phyloP scores from a whole-genome alignment of 768 basidiomycete species.

The Phaffia tasmanica region DNA sequence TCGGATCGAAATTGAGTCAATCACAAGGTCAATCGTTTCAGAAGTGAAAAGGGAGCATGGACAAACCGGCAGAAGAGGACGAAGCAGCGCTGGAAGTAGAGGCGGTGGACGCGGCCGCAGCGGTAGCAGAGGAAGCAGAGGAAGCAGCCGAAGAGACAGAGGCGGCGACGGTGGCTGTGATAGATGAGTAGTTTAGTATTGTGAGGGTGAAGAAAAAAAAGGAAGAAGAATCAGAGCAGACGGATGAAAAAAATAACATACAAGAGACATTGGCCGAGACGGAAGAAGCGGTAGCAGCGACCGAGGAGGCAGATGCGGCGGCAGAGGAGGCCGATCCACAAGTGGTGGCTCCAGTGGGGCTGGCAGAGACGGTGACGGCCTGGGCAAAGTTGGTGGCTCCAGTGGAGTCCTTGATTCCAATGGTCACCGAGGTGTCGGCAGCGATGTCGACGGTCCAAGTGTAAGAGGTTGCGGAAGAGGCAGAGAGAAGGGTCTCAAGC shows the following conservation, averaged over 20 bases:
- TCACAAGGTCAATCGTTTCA: background rate
- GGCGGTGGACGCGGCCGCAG: background rate
- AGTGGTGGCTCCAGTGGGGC: background rate
- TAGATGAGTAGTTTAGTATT: conserved; percentile 11
- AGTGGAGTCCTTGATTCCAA: conserved; percentile 1
- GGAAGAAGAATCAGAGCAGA: background rate
- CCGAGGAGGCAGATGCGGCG: background rate
- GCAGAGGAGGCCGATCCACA: background rate
- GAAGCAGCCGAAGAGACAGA: background rate
- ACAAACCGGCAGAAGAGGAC: background rate
- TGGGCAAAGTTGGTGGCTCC: conserved; percentile 15
- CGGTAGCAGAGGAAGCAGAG: background rate
- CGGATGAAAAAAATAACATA: background rate
- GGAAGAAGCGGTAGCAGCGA: background rate
- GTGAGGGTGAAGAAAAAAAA: conserved; percentile 3
- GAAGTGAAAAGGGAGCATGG: background rate
- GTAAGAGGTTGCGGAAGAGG: conserved; percentile 13
- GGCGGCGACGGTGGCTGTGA: conserved; percentile 13
- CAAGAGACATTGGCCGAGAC: conserved; percentile 8
- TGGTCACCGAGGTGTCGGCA: conserved; percentile 13
- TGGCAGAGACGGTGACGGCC: conserved; percentile 6
- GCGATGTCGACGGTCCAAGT: conserved; percentile 26
- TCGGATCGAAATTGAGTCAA: background rate
- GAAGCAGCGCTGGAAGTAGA: conserved; percentile 6
- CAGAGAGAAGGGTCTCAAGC: conserved; percentile 23